Evolutionary conservation across 2,329 filamentous ascomycete genomes (phyloP), one percentile per base, ranked within the genome.

Genomic region (Trichoderma atrobrunneum): DNA sequence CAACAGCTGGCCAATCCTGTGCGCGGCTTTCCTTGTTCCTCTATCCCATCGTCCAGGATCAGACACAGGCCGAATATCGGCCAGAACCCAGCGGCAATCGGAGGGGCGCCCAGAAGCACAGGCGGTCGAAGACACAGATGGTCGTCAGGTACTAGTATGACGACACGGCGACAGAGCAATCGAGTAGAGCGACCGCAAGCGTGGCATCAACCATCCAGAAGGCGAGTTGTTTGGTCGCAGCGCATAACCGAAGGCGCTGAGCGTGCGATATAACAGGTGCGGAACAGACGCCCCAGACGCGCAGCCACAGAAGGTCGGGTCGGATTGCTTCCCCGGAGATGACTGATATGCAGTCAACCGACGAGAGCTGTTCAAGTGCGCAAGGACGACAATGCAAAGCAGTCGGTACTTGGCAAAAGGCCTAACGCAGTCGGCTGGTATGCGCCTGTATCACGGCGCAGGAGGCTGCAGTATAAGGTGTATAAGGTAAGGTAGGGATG

Each of bases 151-250:
- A 60, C 28, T 21, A 18, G 18, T n/a, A 28, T 39, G 32, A 59
- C 51, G 64, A 24, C 51, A 57, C 32, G 64, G 21, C 32, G 51
- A 24, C 24, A 21, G 65, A 43, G 34, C 26, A 32, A 30, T 34
- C 14, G 48, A 5, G 48, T 32, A 59, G 34, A 60, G 51, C n/a
- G 67, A 67, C 36, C 26, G 67, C n/a, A 65, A 64, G 32, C 36
- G 56, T 24, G n/a, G 32, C 21, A 61, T 72, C 71, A 72, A 72
- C 21, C 34, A 70, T 70, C 60, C 66, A 72, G 51, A 36, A 60
- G 43, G 21, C 30, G 39, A 70, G 57, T 34, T 32, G 21, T 39
- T 54, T 36, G 66, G 39, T 51, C 57, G 66, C 57, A 54, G 66
- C 66, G 66, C 57, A 62, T 62, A 54, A 28, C 28, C 57, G 57